A percentile compares a stretch with the other conserved stretches of the same genome.
Conservation (phyloP, 2,329 filamentous ascomycete genomes). For the Pseudophaeomoniella oleicola region DNA sequence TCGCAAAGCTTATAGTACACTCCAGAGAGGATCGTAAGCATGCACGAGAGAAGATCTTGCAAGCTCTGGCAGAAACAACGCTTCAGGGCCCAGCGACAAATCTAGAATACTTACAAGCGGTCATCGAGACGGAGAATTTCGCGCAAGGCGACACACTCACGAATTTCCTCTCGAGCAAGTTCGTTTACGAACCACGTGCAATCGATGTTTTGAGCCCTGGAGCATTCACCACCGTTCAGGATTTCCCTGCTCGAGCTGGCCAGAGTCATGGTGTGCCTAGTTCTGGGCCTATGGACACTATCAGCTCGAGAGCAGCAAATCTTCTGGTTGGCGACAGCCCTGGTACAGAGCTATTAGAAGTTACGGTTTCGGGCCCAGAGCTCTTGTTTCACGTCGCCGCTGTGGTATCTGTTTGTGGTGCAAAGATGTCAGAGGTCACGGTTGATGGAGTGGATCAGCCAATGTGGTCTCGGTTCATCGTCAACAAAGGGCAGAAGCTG, state of each 20-base stretch:
- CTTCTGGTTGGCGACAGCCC: constrained; percentile 41
- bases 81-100: constrained; percentile 43
- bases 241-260: constrained; percentile 41
- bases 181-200: constrained; percentile 33
- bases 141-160: constrained; percentile 39
- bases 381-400: constrained; percentile 40
- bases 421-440: constrained; percentile 31
- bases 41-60: constrained; percentile 29
- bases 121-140: constrained; percentile 34
- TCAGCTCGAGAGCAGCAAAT: constrained; percentile 46
- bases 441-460: constrained; percentile 34
- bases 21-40: constrained; percentile 21
- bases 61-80: constrained; percentile 28
- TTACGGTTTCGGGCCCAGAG: constrained; percentile 46
- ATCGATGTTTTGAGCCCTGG: constrained; percentile 44
- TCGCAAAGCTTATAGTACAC: constrained; percentile 46
- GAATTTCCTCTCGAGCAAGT: constrained; percentile 34
- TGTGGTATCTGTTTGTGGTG: constrained; percentile 42
- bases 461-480: constrained; percentile 40
- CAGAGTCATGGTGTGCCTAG: constrained; percentile 45
- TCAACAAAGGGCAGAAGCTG: constrained; percentile 36
- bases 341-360: constrained; percentile 41
- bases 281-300: constrained; percentile 45
- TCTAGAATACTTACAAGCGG: constrained; percentile 37
- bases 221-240: constrained; percentile 44